These are phyloP conservation scores for Luvunga scandens DNA, from an alignment of 345 rosid genomes.

Conservation along the genomic window DNA sequence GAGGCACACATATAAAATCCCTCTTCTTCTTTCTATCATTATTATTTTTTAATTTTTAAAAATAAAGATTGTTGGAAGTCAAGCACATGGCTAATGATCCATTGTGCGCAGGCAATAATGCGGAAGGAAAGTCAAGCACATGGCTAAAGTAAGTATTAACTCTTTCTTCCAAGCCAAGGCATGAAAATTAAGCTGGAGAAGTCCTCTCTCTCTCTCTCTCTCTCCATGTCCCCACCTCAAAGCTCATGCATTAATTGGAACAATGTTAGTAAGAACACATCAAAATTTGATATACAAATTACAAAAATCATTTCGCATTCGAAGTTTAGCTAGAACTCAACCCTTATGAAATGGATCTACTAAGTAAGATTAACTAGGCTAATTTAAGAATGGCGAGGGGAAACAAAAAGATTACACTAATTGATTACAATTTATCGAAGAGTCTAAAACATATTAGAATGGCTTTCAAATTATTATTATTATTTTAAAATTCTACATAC, in stretches of 20 bases:
- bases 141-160: not conserved
- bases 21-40: not conserved
- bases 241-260: too few relatives aligned
- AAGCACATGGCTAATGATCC: conserved; percentile 4
- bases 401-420: too few relatives aligned
- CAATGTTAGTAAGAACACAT: not conserved
- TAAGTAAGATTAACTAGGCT: not conserved
- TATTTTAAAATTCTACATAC: too few relatives aligned
- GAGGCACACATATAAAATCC: not conserved
- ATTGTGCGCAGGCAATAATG: not conserved
- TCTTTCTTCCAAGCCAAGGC: not conserved
- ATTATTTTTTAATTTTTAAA: not conserved
- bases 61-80: not conserved
- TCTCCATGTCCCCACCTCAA: too few relatives aligned
- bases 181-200: too few relatives aligned
- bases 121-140: not conserved
- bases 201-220: too few relatives aligned
- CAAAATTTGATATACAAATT: not conserved
- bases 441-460: too few relatives aligned
- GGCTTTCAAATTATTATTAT: too few relatives aligned
- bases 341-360: not conserved
- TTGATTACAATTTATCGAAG: too few relatives aligned
- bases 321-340: not conserved
- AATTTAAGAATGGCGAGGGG: too few relatives aligned
- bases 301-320: not conserved